phyloP scores from a whole-genome alignment of 164 flowering plant species.

The Brasenia schreberi region DNA sequence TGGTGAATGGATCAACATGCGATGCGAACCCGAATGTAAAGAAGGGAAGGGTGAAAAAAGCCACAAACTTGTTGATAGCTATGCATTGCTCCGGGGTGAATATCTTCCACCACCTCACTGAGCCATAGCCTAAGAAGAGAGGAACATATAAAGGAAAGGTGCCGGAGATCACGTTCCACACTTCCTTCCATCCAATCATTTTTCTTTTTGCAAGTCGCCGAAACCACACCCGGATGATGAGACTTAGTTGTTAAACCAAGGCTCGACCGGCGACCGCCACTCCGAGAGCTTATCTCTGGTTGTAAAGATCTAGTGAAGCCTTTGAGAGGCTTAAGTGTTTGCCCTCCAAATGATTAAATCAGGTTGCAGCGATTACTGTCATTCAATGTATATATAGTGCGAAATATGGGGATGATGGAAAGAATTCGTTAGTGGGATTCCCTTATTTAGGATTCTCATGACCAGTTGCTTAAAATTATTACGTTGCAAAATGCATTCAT shows the following conservation, averaged over 20 bases:
- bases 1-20: slow-evolving; percentile 36
- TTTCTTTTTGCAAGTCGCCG: background rate
- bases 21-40: slow-evolving; percentile 56
- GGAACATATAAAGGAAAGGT: slow-evolving; percentile 46
- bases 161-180: slow-evolving; percentile 38
- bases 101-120: slow-evolving; percentile 51
- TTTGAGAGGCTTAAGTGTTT: too few relatives aligned
- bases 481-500: background rate
- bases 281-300: too few relatives aligned
- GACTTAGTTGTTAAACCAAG: too few relatives aligned
- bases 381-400: too few relatives aligned
- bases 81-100: slow-evolving; percentile 48
- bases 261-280: too few relatives aligned
- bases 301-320: too few relatives aligned
- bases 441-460: background rate
- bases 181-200: slow-evolving; percentile 38
- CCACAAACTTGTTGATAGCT: slow-evolving; percentile 45
- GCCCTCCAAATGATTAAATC: too few relatives aligned
- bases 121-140: slow-evolving; percentile 34
- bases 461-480: background rate
- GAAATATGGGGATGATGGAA: background rate
- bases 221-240: background rate
- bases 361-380: too few relatives aligned
- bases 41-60: slow-evolving; percentile 62
- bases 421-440: background rate